Base-by-base conservation (phyloP, 1,284 basidiomycete species). In the Cutaneotrichosporon daszewskae region DNA sequence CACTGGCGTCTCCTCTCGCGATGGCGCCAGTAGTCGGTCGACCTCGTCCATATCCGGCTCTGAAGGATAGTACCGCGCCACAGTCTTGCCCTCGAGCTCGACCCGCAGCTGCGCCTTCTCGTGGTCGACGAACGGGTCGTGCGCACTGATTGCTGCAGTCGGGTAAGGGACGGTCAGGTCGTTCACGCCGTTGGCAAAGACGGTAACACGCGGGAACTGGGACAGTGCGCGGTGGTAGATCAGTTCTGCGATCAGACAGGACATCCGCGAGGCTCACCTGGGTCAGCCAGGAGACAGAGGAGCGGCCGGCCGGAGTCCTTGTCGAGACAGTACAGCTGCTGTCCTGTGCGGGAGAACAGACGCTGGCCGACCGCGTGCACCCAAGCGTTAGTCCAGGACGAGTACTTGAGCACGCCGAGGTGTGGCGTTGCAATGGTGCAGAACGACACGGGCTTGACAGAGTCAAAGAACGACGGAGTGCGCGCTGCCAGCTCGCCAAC, bases 171-270 rank as follows among this genome's bases (percentile, higher is more conserved):
- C 89, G 1, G 88, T 90, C 3, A 75, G 50, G 58, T 91, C 88
- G 58, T 85, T 81, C 29, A 86, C 72, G 81, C 84, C 80, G 68
- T 94, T 95, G 4, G 87, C 91, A 51, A 89, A 89, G 49, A 96
- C 79, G 43, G 80, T 74, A 29, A 90, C 75, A 37, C 81, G 76
- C 18, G 79, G 72, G 66, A 96, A 96, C 17, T 72, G 69, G 0
- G 74, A 51, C 23, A 96, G 73, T 2, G 84, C 85, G 51, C 84
- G 79, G 57, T 85, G 81, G 65, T 96, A 96, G 37, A 85, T 72
- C 16, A 78, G 78, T 19, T 84, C 85, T 83, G 59, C 17, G 9
- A 28, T 37, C 22, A 45, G 43, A 10, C 9, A 12, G 12, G 25
- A 17, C 18, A 16, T 23, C 26, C 18, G 20, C 9, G 12, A 3